phyloP scores from a whole-genome alignment of 2,329 filamentous ascomycete genomes.

The Xylogone sp. region DNA sequence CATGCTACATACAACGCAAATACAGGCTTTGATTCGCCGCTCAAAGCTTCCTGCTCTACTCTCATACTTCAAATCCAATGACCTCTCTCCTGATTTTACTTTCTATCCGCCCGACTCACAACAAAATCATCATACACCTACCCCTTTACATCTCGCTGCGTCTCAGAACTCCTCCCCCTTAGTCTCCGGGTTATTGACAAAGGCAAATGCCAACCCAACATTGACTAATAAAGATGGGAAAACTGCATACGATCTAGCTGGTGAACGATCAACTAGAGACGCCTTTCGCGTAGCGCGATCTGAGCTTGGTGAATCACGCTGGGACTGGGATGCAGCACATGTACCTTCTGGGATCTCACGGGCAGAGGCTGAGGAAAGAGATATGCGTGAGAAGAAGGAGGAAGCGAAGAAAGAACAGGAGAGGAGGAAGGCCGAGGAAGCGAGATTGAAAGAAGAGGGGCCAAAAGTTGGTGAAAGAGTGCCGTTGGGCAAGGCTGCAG shows the following conservation, averaged over 20 bases:
- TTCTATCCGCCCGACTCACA: conserved; percentile 67
- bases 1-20: conserved; percentile 79
- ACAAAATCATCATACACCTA: conserved; percentile 72
- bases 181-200: conserved; percentile 71
- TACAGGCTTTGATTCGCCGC: conserved; percentile 82
- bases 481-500: conserved; percentile 33
- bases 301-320: conserved; percentile 72
- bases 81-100: conserved; percentile 64
- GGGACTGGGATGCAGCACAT: conserved; percentile 73
- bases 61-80: conserved; percentile 77
- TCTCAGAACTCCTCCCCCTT: conserved; percentile 74
- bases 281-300: conserved; percentile 85
- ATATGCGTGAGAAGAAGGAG: conserved; percentile 66
- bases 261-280: conserved; percentile 81
- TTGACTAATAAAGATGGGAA: conserved; percentile 71
- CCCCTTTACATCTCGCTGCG: conserved; percentile 81
- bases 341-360: conserved; percentile 70
- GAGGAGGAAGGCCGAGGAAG: conserved; percentile 70
- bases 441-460: conserved; percentile 65
- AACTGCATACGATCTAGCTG: conserved; percentile 80
- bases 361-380: conserved; percentile 66
- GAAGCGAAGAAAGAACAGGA: conserved; percentile 65
- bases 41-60: conserved; percentile 86
- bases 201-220: conserved; percentile 72
- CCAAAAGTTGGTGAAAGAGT: conserved; percentile 44